Evolutionary conservation across 768 basidiomycete genomes (phyloP).

Genomic region (Macrocybe gigantea): DNA sequence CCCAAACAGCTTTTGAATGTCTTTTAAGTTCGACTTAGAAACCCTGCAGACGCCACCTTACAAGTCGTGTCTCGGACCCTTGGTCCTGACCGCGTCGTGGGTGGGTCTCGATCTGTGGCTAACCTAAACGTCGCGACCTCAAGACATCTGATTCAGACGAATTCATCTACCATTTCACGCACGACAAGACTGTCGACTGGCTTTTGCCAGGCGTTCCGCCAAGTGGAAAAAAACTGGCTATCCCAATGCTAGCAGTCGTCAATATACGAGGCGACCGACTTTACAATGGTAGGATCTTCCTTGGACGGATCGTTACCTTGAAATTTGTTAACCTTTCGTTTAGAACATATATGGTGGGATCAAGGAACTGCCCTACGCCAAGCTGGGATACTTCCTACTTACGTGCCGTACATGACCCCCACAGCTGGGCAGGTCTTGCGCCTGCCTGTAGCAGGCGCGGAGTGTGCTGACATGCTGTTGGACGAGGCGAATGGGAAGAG

Average conservation of each 20-base stretch:
- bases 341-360: constrained; percentile 44
- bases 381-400: constrained; percentile 27
- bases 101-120: constrained; percentile 17
- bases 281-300: constrained; percentile 23
- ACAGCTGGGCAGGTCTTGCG: constrained; percentile 19
- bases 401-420: constrained; percentile 21
- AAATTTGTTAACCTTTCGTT: background rate
- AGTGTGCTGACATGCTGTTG: constrained; percentile 28
- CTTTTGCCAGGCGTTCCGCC: constrained; percentile 49
- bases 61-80: constrained; percentile 45
- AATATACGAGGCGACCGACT: constrained; percentile 38
- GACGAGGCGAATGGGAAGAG: constrained; percentile 30
- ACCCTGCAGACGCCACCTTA: constrained; percentile 39
- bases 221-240: constrained; percentile 38
- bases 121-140: background rate
- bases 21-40: constrained; percentile 21
- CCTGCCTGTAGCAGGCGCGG: constrained; percentile 31
- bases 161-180: constrained; percentile 42
- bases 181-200: constrained; percentile 39
- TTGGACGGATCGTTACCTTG: background rate
- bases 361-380: constrained; percentile 33
- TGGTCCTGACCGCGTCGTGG: constrained; percentile 45
- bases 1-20: background rate
- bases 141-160: constrained; percentile 29
- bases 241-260: constrained; percentile 54